Percentiles rank a stretch among this genome's conserved stretches.
phyloP scores from a whole-genome alignment of 306 rosid species.

The Cucumis hystrix region DNA sequence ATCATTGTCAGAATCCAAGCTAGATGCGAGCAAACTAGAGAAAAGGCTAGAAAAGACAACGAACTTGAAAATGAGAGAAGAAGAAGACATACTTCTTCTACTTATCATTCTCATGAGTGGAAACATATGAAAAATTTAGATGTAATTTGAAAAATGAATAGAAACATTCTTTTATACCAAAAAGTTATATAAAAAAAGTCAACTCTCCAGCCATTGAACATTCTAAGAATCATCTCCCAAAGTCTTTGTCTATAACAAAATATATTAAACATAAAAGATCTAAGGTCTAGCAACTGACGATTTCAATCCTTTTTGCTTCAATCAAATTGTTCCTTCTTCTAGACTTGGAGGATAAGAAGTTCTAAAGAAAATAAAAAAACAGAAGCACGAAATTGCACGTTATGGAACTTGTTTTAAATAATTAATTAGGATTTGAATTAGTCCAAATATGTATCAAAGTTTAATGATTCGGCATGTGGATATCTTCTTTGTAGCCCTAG shows the following conservation, averaged over 20 bases:
- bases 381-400: neutral
- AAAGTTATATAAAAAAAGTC: neutral
- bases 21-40: neutral
- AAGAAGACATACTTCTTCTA: neutral
- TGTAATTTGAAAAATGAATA: neutral
- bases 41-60: neutral
- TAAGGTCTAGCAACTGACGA: neutral
- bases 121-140: neutral
- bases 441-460: neutral
- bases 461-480: neutral
- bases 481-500: neutral
- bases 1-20: neutral
- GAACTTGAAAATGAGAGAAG: neutral
- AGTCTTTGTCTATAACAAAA: neutral
- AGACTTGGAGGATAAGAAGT: neutral
- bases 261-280: neutral
- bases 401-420: neutral
- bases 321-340: neutral
- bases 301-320: neutral
- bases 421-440: neutral
- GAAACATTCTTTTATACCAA: neutral
- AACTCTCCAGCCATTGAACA: neutral
- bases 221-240: neutral
- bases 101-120: neutral
- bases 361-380: neutral